Evolutionary conservation across 768 basidiomycete genomes (phyloP).

Genomic region (Collybia sordida): DNA sequence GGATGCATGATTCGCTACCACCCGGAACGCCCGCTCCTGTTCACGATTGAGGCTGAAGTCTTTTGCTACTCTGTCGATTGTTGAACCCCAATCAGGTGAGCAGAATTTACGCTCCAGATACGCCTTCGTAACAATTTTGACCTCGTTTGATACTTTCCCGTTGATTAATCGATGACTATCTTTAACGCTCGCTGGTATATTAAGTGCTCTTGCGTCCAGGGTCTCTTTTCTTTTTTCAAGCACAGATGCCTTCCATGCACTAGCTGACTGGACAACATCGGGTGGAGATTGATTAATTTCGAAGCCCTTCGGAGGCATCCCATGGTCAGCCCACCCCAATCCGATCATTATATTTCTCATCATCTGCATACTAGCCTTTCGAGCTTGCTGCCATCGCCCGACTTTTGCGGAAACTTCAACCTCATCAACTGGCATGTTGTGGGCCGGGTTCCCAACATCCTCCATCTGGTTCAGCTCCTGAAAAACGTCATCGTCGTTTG

Average conservation of each 20-base stretch:
- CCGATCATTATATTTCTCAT: background rate
- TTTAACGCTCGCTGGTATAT: no score
- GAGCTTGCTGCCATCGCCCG: no score
- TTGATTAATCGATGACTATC: no score
- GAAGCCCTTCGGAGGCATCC: background rate
- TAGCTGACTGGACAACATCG: background rate
- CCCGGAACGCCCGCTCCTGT: conserved; percentile 28
- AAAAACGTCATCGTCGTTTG: no score
- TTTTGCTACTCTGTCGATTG: conserved; percentile 3
- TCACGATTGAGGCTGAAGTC: conserved; percentile 24
- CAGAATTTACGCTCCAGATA: conserved; percentile 9
- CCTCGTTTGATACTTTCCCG: background rate
- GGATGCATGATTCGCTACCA: conserved; percentile 21
- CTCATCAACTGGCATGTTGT: no score
- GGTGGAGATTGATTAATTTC: background rate
- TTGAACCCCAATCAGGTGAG: background rate
- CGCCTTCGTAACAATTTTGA: conserved; percentile 6
- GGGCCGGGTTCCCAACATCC: no score
- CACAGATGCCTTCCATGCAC: background rate
- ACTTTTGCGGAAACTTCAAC: no score
- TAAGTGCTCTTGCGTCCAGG: no score
- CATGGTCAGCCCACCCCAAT: background rate
- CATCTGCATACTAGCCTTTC: background rate
- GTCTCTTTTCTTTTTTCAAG: no score
- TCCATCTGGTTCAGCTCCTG: no score